Evolutionary conservation across 805 yeast species (phyloP), one percentile per base, ranked within the genome.

Genomic region (Kodamaea jinghongensis): DNA sequence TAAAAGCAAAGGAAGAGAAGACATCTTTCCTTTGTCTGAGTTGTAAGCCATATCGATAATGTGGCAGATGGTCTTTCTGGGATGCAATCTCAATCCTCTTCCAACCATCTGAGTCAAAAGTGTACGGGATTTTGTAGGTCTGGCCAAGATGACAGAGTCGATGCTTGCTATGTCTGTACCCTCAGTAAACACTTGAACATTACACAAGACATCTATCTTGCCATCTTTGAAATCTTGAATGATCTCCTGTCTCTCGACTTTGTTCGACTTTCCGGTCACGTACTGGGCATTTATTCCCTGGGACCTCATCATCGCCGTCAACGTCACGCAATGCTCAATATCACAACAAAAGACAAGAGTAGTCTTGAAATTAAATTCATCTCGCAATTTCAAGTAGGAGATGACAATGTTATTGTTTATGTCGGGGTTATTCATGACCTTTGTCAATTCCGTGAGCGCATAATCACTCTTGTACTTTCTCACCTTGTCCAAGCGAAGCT

Each of bases 161-260:
- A 89, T 83, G 45, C 81, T 81, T 2, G 97, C 97, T 13, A 91
- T 81, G 62, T 90, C 97, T 0, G 97, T 88, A 0, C 98, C 98
- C 58, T 90, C 98, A 0, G 96, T 90, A 50, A 91, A 83, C 4
- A 90, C 86, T 12, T 85, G 87, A 56, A 96, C 93, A 54, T 91
- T 91, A 64, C 93, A 74, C 22, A 90, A 61, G 0, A 91, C 95
- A 4, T 82, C 78, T 13, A 86, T 69, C 11, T 71, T 55, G 0
- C 93, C 89, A 0, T 61, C 49, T 44, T 70, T 73, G 55, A 90
- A 91, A 26, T 75, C 81, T 4, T 65, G 59, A 2, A 89, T 60
- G 0, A 79, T 67, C 2, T 58, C 52, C 11, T 63, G 71, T 29
- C 97, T 66, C 29, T 74, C 79, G 4, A 56, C 53, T 13, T 65